Evolutionary conservation across 2,329 filamentous ascomycete genomes (phyloP), one percentile per base, ranked within the genome.

Genomic region (Trichophyton mentagrophytes): DNA sequence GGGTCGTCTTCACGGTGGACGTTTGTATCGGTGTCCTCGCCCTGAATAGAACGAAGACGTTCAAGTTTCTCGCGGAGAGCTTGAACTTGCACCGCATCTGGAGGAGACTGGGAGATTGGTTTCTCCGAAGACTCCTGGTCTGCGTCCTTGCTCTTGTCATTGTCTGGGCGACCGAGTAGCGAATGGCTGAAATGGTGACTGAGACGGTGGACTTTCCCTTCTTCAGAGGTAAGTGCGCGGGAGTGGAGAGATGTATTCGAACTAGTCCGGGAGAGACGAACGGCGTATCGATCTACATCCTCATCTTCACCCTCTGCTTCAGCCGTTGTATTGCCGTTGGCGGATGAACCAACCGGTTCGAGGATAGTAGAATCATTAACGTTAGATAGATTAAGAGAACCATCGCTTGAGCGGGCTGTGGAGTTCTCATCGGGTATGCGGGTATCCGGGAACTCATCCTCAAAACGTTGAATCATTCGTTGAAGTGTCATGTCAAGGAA

Each of bases 361-460:
- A 42, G 30, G 27, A 55, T 30, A 11, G 47, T 40, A 33, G 65
- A 64, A 3, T 60, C 67, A 55, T 69, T 70, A 25, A 73, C 69
- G 15, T 22, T 40, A 11, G 68, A 70, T 4, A 71, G 74, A 40
- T 73, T 68, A 42, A 70, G 72, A 2, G 72, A 74, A 57, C 64
- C 68, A 22, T 56, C 33, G 4, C 62, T 65, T 11, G 64, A 67
- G 33, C 71, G 64, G 27, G 61, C 44, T 20, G 61, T 47, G 3
- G 60, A 42, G 56, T 64, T 68, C 27, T 73, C 69, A 17, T 67
- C 67, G 9, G 64, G 55, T 47, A 83, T 78, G 40, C 89, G 85
- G 0, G 89, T 95, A 70, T 97, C 92, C 0, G 93, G 93, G 68
- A 90, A 97, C 73, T 97, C 92, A 70, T 95, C 88, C 72, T 97